Base-by-base conservation (phyloP, 257 asterid species). In the Paraleonurus japonicus region DNA sequence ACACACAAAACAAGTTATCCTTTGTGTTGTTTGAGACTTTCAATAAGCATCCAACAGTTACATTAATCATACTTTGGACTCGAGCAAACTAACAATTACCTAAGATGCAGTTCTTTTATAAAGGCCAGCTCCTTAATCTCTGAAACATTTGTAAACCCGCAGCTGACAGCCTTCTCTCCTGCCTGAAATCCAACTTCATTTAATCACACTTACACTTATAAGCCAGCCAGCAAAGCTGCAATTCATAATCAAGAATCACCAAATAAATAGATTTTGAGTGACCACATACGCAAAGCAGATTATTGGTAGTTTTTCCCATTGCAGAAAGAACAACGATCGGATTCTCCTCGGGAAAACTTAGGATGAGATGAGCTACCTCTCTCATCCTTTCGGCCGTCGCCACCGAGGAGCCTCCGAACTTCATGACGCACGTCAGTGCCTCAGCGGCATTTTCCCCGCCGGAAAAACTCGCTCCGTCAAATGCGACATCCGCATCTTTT, bases 401-500 rank as follows among this genome's bases (percentile, higher is more conserved):
- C 69, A 90, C 87, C 7, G 97, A 88, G 5, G 97, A 90, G 7
- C 97, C 97, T 24, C 97, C 97, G 61, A 90, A 90, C 83, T 90
- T 88, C 97, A 90, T 90, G 47, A 81, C 85, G 54, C 80, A 78
- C 33, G 81, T 81, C 24, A 78, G 28, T 37, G 65, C 75, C 23
- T 63, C 73, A 8, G 65, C 67, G 3, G 70, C 62, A 4, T 28
- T 51, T 43, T 27, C 51, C 79, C 48, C 67, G 45, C 33, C 37
- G 43, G 79, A 23, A 51, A 51, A 61, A 9, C 35, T 66, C 13
- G 30, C 61, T 48, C 62, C 76, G 7, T 51, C 76, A 12, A 71
- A 19, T 27, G 65, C 72, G 33, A 67, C 67, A 8, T 70, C 76
- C 37, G 9, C 76, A 15, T 70, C 23, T 70, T 15, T 55, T 53